Percentiles rank a stretch among this genome's conserved stretches.
Conservation (phyloP, 1,139 yeast species). For the Pneumocystis wakefieldiae region DNA sequence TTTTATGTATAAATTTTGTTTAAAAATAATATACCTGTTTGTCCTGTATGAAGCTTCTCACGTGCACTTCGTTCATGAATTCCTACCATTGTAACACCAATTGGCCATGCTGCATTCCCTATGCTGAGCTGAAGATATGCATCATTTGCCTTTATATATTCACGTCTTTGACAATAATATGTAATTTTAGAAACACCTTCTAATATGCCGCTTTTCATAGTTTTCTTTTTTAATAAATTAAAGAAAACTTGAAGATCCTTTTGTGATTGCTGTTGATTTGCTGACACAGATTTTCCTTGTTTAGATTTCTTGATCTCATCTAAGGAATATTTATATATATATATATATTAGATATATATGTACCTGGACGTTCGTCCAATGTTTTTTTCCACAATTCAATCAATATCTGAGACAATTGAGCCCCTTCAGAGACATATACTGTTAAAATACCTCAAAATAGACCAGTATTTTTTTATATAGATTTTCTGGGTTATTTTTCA, state of each 20-base stretch:
- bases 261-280: constrained; percentile 36
- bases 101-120: constrained; percentile 89
- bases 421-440: no score
- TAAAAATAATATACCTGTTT: constrained; percentile 14
- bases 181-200: constrained; percentile 47
- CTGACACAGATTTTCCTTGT: constrained; percentile 21
- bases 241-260: constrained; percentile 45
- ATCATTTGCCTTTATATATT: constrained; percentile 47
- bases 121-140: constrained; percentile 62
- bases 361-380: constrained; percentile 13
- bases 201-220: constrained; percentile 33
- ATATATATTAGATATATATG: neutral
- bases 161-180: constrained; percentile 40
- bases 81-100: constrained; percentile 67
- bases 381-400: constrained; percentile 34
- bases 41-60: constrained; percentile 25
- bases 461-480: constrained; percentile 27
- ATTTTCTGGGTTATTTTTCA: constrained; percentile 25
- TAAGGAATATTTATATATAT: neutral
- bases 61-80: constrained; percentile 62
- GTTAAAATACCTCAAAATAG: neutral
- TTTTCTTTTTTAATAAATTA: constrained; percentile 38
- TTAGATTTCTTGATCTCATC: constrained; percentile 14
- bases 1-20: constrained; percentile 6
- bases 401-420: constrained; percentile 35